Evolutionary conservation across 1,139 yeast species (phyloP), one percentile per base, ranked within the genome.

Genomic region (Diutina siamensis): DNA sequence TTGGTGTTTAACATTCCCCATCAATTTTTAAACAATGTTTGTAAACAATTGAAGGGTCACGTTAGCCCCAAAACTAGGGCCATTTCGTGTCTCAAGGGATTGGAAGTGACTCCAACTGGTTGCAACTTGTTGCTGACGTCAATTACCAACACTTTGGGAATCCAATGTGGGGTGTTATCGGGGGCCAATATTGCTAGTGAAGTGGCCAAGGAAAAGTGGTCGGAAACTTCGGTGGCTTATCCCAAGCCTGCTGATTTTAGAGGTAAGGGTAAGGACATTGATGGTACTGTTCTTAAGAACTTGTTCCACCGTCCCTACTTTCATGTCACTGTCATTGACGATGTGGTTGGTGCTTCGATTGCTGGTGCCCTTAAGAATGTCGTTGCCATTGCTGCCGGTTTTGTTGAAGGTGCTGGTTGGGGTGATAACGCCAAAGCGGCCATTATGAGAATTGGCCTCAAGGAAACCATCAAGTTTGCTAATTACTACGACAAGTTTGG

Each of bases 401-500:
- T 71, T 46, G 75, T 71, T 35, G 74, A 68, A 52, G 76, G 76
- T 27, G 60, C 62, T 47, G 73, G 73, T 21, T 71, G 76, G 76
- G 76, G 76, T 52, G 76, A 71, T 55, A 71, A 71, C 51, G 76
- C 76, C 45, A 71, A 71, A 55, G 67, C 74, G 15, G 76, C 75
- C 42, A 64, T 71, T 47, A 71, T 71, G 76, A 60, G 76, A 55
- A 64, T 69, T 46, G 76, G 76, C 3, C 60, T 71, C 46, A 55
- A 64, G 48, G 76, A 71, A 54, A 68, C 63, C 47, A 68, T 71
- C 53, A 61, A 62, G 47, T 71, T 71, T 50, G 55, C 63, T 17
- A 49, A 60, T 28, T 40, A 40, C 35, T 40, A 40, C 44, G 42
- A 38, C 8, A 38, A 38, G 32, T 38, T 38, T 20, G 42, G 42